Percentiles rank a stretch among this genome's conserved stretches.
phyloP scores from a whole-genome alignment of 177 flowering plant genomes.

The Vitis hybrid region DNA sequence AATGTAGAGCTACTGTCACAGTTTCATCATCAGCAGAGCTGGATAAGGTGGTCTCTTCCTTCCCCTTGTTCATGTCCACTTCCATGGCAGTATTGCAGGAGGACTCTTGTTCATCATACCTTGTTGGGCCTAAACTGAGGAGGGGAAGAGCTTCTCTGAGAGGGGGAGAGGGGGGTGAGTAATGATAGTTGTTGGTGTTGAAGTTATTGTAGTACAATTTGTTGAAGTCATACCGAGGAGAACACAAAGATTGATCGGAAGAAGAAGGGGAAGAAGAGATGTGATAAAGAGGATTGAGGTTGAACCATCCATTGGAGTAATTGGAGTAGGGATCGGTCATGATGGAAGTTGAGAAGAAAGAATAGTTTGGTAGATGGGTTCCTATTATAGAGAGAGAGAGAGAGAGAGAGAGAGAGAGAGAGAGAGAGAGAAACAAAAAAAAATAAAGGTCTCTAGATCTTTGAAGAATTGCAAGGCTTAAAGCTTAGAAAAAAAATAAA shows the following conservation, averaged over 20 bases:
- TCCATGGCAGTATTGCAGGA: constrained; percentile 33
- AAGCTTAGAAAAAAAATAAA: neutral
- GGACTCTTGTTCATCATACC: constrained; percentile 31
- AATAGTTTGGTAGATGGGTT: constrained; percentile 13
- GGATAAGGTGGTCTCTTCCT: constrained; percentile 25
- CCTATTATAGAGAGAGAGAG: constrained; percentile 23
- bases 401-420: constrained; percentile 33
- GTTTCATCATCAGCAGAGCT: constrained; percentile 26
- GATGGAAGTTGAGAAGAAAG: constrained; percentile 20
- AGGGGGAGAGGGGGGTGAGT: constrained; percentile 65
- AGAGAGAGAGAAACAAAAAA: constrained; percentile 14
- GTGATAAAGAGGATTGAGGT: constrained; percentile 30
- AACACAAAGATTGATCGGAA: constrained; percentile 22
- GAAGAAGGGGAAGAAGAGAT: constrained; percentile 27
- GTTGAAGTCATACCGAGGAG: constrained; percentile 19
- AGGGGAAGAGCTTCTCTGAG: constrained; percentile 76
- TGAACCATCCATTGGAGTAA: constrained; percentile 50
- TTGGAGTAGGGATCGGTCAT: constrained; percentile 58
- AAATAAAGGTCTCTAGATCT: constrained; percentile 15
- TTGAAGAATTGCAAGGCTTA: constrained; percentile 13
- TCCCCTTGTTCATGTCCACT: constrained; percentile 28
- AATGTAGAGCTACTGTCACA: constrained; percentile 57
- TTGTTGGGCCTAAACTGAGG: constrained; percentile 58
- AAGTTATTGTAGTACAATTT: constrained; percentile 13
- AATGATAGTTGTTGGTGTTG: constrained; percentile 12